Percentiles rank a stretch among this genome's conserved stretches.
phyloP scores from a whole-genome alignment of 129 eudicot genomes.

The Ambrosia artemisiifolia region DNA sequence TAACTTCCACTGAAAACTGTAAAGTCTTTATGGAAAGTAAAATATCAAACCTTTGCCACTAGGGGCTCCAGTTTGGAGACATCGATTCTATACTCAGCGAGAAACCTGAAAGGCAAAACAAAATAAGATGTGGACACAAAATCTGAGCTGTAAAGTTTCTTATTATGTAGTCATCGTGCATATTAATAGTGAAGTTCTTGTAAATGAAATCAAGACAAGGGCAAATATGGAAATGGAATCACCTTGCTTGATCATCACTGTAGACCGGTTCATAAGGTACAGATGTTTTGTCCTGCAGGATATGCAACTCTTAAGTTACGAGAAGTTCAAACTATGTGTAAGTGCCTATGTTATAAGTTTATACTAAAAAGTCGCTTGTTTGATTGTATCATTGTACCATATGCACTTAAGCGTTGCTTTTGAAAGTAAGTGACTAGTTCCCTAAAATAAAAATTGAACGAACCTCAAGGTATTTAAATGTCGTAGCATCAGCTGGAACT shows the following conservation, averaged over 20 bases:
- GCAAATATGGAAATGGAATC: constrained; percentile 7
- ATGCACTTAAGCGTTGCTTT: neutral
- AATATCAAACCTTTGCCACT: constrained; percentile 83
- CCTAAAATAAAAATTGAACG: constrained; percentile 10
- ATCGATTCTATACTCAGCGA: constrained; percentile 81
- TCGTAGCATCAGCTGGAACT: constrained; percentile 90
- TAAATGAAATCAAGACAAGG: neutral
- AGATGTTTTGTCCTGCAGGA: constrained; percentile 71
- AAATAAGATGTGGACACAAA: neutral
- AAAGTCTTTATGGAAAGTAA: neutral
- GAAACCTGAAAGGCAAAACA: constrained; percentile 47
- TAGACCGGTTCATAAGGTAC: constrained; percentile 84
- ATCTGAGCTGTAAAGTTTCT: neutral
- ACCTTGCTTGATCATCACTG: constrained; percentile 95
- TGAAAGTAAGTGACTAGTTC: neutral
- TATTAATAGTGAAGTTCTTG: neutral
- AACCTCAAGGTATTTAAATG: constrained; percentile 84
- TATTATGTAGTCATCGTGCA: neutral
- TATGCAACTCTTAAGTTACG: constrained; percentile 5
- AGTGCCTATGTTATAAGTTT: neutral
- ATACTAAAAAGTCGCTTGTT: neutral
- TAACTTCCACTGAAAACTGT: neutral
- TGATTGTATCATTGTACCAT: neutral
- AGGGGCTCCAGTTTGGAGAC: constrained; percentile 91
- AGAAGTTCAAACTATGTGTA: neutral